Base-by-base conservation (phyloP, 768 basidiomycete genomes). In the Clitopilus passeckerianus region DNA sequence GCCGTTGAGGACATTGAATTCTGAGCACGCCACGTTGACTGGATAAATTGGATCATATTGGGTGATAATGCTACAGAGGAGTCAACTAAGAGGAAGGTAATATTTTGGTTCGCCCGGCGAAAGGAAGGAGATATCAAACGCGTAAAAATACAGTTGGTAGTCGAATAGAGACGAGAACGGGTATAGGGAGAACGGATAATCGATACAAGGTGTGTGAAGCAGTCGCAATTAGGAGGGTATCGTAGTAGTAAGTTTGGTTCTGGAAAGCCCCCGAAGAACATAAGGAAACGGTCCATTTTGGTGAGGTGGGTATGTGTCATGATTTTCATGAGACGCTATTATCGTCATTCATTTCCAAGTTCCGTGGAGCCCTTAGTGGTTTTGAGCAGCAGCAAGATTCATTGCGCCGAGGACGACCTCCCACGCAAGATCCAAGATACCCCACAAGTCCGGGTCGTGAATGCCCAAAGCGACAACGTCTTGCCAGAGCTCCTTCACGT, bases 401-500 rank as follows among this genome's bases (percentile, higher is more conserved):
- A 84, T 74, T 0, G 82, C 81, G 35, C 80, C 80, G 46, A 83
- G 77, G 46, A 91, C 79, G 66, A 92, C 80, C 66, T 90, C 87
- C 89, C 90, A 93, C 20, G 90, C 89, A 63, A 87, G 80, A 65
- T 91, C 87, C 63, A 94, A 74, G 33, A 84, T 83, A 57, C 85
- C 83, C 92, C 91, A 94, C 35, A 93, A 75, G 58, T 86, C 84
- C 35, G 82, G 78, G 64, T 91, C 89, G 63, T 81, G 80, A 6
- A 93, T 68, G 20, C 91, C 91, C 37, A 93, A 83, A 10, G 85
- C 82, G 55, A 85, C 86, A 67, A 86, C 83, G 68, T 91, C 89
- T 63, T 86, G 84, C 91, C 91, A 94, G 20, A 93, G 74, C 61
- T 88, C 91, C 65, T 87, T 88, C 54, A 91, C 83, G 63, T 82